Evolutionary conservation across 805 yeast species (phyloP), one percentile per base, ranked within the genome.

Genomic region (Komagataella ulmi): DNA sequence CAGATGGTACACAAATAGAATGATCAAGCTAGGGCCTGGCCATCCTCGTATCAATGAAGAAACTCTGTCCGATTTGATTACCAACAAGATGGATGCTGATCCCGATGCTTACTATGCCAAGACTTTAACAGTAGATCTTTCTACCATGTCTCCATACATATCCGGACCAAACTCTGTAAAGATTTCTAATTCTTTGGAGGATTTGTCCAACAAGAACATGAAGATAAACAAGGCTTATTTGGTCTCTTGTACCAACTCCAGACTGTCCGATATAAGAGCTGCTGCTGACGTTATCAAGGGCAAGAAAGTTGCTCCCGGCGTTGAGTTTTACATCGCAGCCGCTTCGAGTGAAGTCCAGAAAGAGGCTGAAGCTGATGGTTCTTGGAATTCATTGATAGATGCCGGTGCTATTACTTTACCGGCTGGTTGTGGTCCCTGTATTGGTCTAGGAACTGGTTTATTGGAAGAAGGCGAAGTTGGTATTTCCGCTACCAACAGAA

Each of bases 391-490:
- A 18, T 75, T 93, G 53, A 61, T 93, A 49, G 91, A 83, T 52
- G 96, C 98, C 7, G 99, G 99, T 51, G 95, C 97, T 54, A 86
- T 72, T 59, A 88, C 97, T 43, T 78, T 93, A 59, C 98, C 98
- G 18, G 96, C 99, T 14, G 99, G 99, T 19, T 93, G 99, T 72
- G 99, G 99, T 48, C 99, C 99, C 21, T 93, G 99, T 73, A 93
- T 93, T 63, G 99, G 99, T 44, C 74, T 93, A 52, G 99, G 99
- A 52, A 76, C 95, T 24, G 99, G 99, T 49, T 73, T 93, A 57
- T 73, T 93, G 58, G 83, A 93, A 68, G 91, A 88, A 43, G 99
- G 99, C 47, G 98, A 93, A 68, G 95, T 93, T 54, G 99, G 99
- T 57, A 93, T 93, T 61, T 87, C 96, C 57, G 99, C 99, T 53